These are phyloP conservation scores for Cutaneotrichosporon dermatis DNA, from an alignment of 1,284 basidiomycete genomes.

Conservation along the genomic window DNA sequence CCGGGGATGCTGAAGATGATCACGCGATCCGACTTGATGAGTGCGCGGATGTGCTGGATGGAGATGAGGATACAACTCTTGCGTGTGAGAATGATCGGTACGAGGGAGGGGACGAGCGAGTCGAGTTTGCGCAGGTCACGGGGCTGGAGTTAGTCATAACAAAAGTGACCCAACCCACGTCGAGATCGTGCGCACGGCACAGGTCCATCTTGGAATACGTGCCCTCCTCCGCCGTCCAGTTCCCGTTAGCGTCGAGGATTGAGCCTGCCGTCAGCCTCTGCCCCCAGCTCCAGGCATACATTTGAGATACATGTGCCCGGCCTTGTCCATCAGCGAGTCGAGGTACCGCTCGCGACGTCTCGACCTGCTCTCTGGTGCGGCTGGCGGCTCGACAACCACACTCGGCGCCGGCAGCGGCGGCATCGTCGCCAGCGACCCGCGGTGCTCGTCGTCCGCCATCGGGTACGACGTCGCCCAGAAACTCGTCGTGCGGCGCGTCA, in stretches of 20 bases:
- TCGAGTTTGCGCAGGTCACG: conserved; percentile 97
- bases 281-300: conserved; percentile 28
- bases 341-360: conserved; percentile 37
- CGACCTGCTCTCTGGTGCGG: neutral
- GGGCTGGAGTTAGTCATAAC: conserved; percentile 56
- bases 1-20: conserved; percentile 89
- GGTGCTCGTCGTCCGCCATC: neutral
- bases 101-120: conserved; percentile 67
- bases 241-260: conserved; percentile 77
- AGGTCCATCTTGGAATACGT: conserved; percentile 85
- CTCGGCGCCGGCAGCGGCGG: conserved; percentile 12
- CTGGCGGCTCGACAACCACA: conserved; percentile 8
- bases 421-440: neutral
- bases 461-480: conserved; percentile 23
- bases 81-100: conserved; percentile 87
- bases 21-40: conserved; percentile 89
- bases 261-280: conserved; percentile 58
- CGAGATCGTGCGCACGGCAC: conserved; percentile 78
- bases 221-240: conserved; percentile 83
- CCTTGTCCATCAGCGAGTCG: conserved; percentile 48
- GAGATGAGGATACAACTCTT: conserved; percentile 88
- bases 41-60: conserved; percentile 86
- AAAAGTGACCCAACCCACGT: conserved; percentile 58
- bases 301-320: conserved; percentile 44
- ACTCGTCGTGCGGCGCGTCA: conserved; percentile 14